These are phyloP conservation scores for Tylopilus sp. DNA, from an alignment of 768 basidiomycete species.

Conservation along the genomic window DNA sequence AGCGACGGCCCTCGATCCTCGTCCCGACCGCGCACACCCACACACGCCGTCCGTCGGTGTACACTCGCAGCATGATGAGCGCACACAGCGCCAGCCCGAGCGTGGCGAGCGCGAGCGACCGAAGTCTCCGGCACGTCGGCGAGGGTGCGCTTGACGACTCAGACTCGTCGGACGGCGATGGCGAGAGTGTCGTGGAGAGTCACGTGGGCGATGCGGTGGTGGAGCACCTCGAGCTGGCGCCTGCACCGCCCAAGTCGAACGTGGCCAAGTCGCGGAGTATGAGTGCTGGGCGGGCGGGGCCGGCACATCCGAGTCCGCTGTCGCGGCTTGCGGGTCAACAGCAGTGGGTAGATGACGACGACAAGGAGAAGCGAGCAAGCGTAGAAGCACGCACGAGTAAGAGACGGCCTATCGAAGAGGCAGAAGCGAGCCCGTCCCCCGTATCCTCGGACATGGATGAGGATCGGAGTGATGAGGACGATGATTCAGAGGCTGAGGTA, in stretches of 20 bases:
- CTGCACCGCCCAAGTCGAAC: slow-evolving; percentile 13
- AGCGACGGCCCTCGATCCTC: slow-evolving; percentile 38
- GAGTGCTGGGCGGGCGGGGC: slow-evolving; percentile 22
- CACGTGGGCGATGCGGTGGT: slow-evolving; percentile 27
- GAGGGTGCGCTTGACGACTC: slow-evolving; percentile 79
- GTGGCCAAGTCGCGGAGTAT: slow-evolving; percentile 38
- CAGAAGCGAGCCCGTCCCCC: slow-evolving; percentile 51
- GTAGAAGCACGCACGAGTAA: no score
- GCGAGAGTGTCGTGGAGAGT: slow-evolving; percentile 17
- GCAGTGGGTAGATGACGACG: slow-evolving; percentile 52
- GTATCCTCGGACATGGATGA: slow-evolving; percentile 64
- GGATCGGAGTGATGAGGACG: slow-evolving; percentile 35
- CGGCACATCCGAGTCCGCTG: slow-evolving; percentile 60
- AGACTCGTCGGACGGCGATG: slow-evolving; percentile 52
- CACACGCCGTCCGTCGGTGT: slow-evolving; percentile 37
- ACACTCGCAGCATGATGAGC: slow-evolving; percentile 38
- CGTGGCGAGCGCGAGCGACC: slow-evolving; percentile 36
- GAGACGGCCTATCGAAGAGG: slow-evolving; percentile 39
- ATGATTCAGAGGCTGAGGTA: slow-evolving; percentile 20
- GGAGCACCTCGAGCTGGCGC: slow-evolving; percentile 33
- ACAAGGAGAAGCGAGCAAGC: slow-evolving; percentile 19
- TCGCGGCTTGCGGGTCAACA: slow-evolving; percentile 55
- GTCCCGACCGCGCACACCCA: slow-evolving; percentile 31
- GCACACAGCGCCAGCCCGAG: slow-evolving; percentile 32
- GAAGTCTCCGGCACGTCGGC: slow-evolving; percentile 61